Evolutionary conservation across 768 basidiomycete genomes (phyloP).

Genomic region (Coprinopsis cinerea): DNA sequence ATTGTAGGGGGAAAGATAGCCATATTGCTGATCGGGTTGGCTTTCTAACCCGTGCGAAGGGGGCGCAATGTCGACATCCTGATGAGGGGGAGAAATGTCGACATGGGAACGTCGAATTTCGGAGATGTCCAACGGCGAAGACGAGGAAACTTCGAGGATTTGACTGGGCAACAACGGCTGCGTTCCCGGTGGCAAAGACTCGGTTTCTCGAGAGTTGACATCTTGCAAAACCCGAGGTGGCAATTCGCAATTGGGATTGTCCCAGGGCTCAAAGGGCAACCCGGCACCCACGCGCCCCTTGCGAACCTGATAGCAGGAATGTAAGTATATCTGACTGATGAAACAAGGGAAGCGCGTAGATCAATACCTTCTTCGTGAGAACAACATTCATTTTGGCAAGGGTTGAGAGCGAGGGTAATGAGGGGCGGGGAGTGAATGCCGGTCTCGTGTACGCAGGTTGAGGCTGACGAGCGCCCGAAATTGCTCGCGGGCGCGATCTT

Average conservation of each 20-base stretch:
- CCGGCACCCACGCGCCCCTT: conserved; percentile 48
- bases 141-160: not conserved
- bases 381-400: conserved; percentile 45
- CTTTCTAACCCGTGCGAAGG: too few relatives aligned
- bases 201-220: conserved; percentile 1
- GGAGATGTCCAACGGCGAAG: not conserved
- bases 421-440: conserved; percentile 43
- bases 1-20: not conserved
- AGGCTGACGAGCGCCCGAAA: conserved; percentile 9
- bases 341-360: conserved; percentile 4
- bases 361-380: conserved; percentile 39
- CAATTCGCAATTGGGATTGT: conserved; percentile 23
- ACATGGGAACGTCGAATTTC: conserved; percentile 9
- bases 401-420: conserved; percentile 44
- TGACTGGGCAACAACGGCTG: conserved; percentile 11
- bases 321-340: conserved; percentile 4
- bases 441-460: conserved; percentile 39
- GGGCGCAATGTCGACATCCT: not conserved
- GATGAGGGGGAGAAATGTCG: not conserved
- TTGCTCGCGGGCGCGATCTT: conserved; percentile 2
- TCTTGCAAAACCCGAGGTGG: conserved; percentile 11
- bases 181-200: conserved; percentile 5
- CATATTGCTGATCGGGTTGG: not conserved
- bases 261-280: conserved; percentile 52
- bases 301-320: conserved; percentile 30